A percentile compares a stretch with the other conserved stretches of the same genome.
phyloP scores from a whole-genome alignment of 768 basidiomycete genomes.

The Termitomyces sp. region DNA sequence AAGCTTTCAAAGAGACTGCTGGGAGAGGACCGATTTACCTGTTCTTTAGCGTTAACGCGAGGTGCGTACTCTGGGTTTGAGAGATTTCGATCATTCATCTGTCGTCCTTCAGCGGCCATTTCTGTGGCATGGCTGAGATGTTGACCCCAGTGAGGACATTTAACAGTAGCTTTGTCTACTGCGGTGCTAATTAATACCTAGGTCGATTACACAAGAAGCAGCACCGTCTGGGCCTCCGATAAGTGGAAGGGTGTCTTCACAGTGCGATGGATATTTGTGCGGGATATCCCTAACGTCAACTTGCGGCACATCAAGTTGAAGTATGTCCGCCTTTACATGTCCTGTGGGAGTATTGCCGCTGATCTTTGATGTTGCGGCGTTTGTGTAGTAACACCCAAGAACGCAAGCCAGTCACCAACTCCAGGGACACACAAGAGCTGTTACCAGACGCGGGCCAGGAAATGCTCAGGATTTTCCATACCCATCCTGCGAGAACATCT shows the following conservation, averaged over 20 bases:
- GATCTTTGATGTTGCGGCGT: constrained; percentile 7
- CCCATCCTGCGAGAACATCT: constrained; percentile 90
- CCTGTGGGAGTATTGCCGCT: constrained; percentile 3
- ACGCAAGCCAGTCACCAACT: constrained; percentile 97
- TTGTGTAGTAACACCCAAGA: constrained; percentile 89
- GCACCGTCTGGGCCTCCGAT: constrained; percentile 98
- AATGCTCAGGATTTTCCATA: constrained; percentile 93
- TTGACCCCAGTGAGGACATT: constrained; percentile 68
- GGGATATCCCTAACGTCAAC: constrained; percentile 89
- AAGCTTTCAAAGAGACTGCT: constrained; percentile 93
- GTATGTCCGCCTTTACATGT: constrained; percentile 34
- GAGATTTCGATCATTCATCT: not conserved
- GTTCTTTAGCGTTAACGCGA: constrained; percentile 97
- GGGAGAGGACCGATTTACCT: constrained; percentile 94
- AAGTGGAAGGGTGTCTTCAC: constrained; percentile 99
- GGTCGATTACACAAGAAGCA: constrained; percentile 92
- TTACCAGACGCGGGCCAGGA: constrained; percentile 95
- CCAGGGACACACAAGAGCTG: constrained; percentile 95
- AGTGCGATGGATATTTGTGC: constrained; percentile 96
- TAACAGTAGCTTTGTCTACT: not conserved
- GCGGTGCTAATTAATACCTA: constrained; percentile 18
- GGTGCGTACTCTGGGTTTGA: constrained; percentile 32
- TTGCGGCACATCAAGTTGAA: constrained; percentile 86
- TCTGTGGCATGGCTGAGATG: constrained; percentile 99
- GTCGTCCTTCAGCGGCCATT: constrained; percentile 68